Conservation (phyloP, 306 rosid species). For the Cucumis sativus region DNA sequence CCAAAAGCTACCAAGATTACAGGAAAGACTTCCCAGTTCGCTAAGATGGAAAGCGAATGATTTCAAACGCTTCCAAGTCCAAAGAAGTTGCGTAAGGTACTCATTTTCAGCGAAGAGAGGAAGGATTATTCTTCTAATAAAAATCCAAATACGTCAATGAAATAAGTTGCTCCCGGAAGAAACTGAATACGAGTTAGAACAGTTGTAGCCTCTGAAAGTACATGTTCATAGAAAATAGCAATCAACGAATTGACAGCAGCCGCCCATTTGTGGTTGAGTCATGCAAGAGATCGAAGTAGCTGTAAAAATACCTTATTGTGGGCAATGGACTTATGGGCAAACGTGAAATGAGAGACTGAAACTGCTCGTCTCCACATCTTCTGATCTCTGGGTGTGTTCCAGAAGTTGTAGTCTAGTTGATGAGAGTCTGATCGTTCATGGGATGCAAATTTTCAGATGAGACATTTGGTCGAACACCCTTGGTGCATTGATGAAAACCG, state of each 20-base stretch:
- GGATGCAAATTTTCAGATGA: neutral
- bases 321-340: conserved; percentile 20
- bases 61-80: neutral
- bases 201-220: neutral
- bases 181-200: neutral
- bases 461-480: conserved; percentile 22
- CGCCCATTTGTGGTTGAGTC: neutral
- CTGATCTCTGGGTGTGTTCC: neutral
- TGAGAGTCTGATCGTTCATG: neutral
- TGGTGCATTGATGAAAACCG: neutral
- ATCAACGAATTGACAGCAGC: neutral
- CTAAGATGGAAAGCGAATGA: neutral
- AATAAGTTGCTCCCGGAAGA: neutral
- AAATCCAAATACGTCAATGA: neutral
- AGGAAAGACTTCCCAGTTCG: neutral
- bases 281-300: neutral
- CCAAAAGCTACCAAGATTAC: neutral
- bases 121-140: neutral
- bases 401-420: neutral
- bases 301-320: conserved; percentile 19
- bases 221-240: neutral
- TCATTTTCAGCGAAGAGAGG: neutral
- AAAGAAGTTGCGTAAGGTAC: neutral
- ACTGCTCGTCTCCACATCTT: conserved; percentile 49
- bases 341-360: conserved; percentile 21